Evolutionary conservation across 345 rosid species (phyloP), one percentile per base, ranked within the genome.

Genomic region (Moricandia moricandioides): DNA sequence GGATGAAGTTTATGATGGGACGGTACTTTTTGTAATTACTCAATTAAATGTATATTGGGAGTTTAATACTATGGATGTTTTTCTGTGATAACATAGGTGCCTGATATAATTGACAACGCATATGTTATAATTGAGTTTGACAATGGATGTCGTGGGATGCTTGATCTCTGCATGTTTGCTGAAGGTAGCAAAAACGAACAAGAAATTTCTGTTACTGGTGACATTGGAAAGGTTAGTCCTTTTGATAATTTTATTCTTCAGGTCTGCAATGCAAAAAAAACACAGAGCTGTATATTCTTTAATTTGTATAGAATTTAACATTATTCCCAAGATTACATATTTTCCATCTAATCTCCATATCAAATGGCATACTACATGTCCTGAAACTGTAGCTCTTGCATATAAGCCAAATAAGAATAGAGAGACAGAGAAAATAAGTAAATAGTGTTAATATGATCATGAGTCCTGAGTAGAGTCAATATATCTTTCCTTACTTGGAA

Each of bases 111-210:
- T 65, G 97, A 95, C 83, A 87, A 91, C 57, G 92, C 99, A 0
- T 95, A 91, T 57, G 97, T 91, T 34, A 85, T 91, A 13, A 83
- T 90, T 6, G 99, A 95, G 70, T 95, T 95, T 55, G 90, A 91
- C 66, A 95, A 90, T 77, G 97, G 97, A 7, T 84, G 96, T 11
- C 83, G 99, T 61, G 93, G 97, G 69, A 87, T 90, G 91, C 93
- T 95, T 0, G 99, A 95, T 71, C 96, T 95, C 55, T 89, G 97
- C 79, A 95, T 95, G 99, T 95, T 90, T 80, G 99, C 97, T 40
- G 97, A 91, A 87, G 99, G 97, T 52, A 91, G 92, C 78, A 91
- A 84, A 86, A 91, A 95, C 63, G 97, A 91, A 87, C 99, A 89
- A 85, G 97, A 91, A 75, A 90, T 95, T 59, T 85, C 87, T 65